phyloP scores from a whole-genome alignment of 2,329 filamentous ascomycete genomes.

The Pseudogymnoascus sp. region DNA sequence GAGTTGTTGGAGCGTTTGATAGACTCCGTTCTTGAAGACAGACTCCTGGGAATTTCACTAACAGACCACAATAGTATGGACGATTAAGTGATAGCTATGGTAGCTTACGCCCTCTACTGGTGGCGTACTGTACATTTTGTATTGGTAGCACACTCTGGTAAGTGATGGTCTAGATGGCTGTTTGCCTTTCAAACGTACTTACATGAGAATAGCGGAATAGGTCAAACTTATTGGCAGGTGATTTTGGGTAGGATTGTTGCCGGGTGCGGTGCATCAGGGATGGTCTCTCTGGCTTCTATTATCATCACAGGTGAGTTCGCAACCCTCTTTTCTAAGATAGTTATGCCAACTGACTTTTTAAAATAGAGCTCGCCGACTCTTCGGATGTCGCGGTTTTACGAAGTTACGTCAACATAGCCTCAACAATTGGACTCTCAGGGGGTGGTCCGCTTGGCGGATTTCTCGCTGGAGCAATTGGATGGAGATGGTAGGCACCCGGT shows the following conservation, averaged over 20 bases:
- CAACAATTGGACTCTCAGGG: conserved; percentile 2
- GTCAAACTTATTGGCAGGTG: conserved; percentile 3
- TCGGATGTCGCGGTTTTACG: conserved; percentile 5
- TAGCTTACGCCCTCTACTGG: background rate
- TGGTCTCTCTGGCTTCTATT: conserved; percentile 8
- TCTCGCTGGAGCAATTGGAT: conserved; percentile 1
- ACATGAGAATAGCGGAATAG: background rate
- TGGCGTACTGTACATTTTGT: conserved; percentile 7
- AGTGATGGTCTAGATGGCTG: background rate
- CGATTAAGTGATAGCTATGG: conserved; percentile 6
- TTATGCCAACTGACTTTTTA: background rate
- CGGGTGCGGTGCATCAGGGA: conserved; percentile 3
- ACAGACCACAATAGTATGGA: conserved; percentile 13
- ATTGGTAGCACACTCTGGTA: conserved; percentile 10
- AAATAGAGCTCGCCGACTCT: background rate
- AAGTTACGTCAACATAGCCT: conserved; percentile 10
- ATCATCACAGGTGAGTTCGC: conserved; percentile 6
- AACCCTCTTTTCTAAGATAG: background rate
- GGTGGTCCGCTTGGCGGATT: conserved; percentile 2
- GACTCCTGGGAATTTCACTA: background rate
- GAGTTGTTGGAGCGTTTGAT: background rate
- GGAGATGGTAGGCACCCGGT: conserved; percentile 4
- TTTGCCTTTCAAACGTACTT: background rate
- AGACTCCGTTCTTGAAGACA: background rate
- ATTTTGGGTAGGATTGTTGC: conserved; percentile 6